A percentile compares a stretch with the other conserved stretches of the same genome.
Evolutionary conservation across 148 eudicot species (phyloP).

Genomic region (Arbutus unedo): DNA sequence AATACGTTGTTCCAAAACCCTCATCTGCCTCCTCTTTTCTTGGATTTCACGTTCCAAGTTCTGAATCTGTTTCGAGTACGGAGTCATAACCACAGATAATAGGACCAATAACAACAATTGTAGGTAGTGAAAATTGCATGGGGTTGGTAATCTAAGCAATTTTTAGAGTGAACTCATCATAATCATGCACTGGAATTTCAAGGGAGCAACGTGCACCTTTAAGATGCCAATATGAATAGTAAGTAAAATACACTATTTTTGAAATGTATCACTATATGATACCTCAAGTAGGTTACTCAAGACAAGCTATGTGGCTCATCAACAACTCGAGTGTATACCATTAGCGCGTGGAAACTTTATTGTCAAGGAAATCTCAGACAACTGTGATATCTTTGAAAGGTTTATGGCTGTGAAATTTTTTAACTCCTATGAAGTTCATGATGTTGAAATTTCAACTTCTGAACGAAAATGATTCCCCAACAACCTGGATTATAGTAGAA

Average conservation of each 20-base stretch:
- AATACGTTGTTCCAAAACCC: conserved; percentile 79
- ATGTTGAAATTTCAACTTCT: no score
- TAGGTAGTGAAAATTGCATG: not conserved
- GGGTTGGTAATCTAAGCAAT: not conserved
- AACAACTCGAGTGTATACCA: no score
- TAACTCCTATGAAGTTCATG: no score
- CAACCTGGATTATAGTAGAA: no score
- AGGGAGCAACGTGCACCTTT: not conserved
- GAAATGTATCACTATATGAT: not conserved
- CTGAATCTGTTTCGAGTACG: conserved; percentile 51
- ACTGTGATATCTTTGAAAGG: no score
- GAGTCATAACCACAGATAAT: not conserved
- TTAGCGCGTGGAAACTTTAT: no score
- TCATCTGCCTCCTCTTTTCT: conserved; percentile 85
- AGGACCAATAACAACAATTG: no score
- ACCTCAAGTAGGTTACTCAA: not conserved
- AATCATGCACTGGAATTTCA: not conserved
- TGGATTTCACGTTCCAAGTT: conserved; percentile 80
- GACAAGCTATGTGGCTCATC: no score
- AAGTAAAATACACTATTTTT: not conserved
- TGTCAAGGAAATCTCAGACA: no score
- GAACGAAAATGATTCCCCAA: no score
- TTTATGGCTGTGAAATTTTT: no score
- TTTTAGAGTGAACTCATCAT: not conserved
- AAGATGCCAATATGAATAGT: not conserved